These are phyloP conservation scores for Candida bentonensis DNA, from an alignment of 805 yeast species.

Conservation along the genomic window DNA sequence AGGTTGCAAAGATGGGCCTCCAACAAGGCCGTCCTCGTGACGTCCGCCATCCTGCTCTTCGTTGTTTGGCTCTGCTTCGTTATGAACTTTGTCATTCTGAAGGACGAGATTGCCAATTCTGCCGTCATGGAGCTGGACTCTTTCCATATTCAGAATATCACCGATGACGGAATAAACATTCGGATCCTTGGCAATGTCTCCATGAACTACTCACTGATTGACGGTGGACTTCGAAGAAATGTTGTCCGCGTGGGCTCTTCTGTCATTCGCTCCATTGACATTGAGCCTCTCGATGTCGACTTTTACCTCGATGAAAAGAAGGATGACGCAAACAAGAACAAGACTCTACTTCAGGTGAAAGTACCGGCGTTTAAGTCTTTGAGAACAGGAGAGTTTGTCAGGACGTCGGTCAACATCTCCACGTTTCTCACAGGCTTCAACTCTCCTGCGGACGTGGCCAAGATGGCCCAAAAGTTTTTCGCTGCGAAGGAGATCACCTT, in stretches of 20 bases:
- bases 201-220: conserved; percentile 1
- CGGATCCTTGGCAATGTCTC: neutral
- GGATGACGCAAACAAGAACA: neutral
- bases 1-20: neutral
- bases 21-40: neutral
- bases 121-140: conserved; percentile 30
- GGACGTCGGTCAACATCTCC: neutral
- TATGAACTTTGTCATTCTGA: conserved; percentile 28
- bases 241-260: neutral
- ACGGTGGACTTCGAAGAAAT: neutral
- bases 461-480: conserved; percentile 8
- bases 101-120: conserved; percentile 28
- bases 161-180: neutral
- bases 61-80: neutral
- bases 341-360: neutral
- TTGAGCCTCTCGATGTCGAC: neutral
- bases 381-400: neutral
- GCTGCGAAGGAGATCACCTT: conserved; percentile 7
- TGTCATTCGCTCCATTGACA: neutral
- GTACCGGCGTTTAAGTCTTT: neutral
- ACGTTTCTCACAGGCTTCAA: conserved; percentile 10
- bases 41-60: neutral
- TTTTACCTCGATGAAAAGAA: neutral
- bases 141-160: neutral
- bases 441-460: conserved; percentile 7